phyloP scores from a whole-genome alignment of 164 flowering plant genomes.

The Liriodendron chinense region DNA sequence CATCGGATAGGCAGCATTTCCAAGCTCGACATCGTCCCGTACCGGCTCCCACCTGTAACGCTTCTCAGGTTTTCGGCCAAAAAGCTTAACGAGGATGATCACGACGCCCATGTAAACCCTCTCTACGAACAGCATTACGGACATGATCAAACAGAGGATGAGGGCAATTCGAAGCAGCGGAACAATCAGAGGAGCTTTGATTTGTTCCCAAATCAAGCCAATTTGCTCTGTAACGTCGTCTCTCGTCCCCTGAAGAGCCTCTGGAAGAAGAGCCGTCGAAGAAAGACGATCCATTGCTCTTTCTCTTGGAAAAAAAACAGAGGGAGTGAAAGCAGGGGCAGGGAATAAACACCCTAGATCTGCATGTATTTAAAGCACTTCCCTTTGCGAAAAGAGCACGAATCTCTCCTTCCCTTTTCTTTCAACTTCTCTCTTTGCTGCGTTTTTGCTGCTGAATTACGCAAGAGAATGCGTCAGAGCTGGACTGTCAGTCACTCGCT shows the following conservation, averaged over 20 bases:
- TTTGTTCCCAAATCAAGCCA: slow-evolving; percentile 57
- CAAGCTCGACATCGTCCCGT: slow-evolving; percentile 68
- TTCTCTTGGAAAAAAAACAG: not conserved
- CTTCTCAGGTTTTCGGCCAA: slow-evolving; percentile 85
- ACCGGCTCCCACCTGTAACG: slow-evolving; percentile 82
- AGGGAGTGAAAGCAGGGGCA: not conserved
- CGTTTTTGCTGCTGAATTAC: slow-evolving; percentile 31
- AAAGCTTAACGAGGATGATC: slow-evolving; percentile 67
- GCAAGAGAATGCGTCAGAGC: slow-evolving; percentile 27
- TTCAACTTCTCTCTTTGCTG: slow-evolving; percentile 6
- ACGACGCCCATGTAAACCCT: slow-evolving; percentile 91
- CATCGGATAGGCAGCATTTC: slow-evolving; percentile 68
- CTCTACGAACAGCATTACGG: slow-evolving; percentile 85
- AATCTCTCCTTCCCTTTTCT: slow-evolving; percentile 20
- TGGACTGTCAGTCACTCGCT: slow-evolving; percentile 33
- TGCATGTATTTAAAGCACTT: slow-evolving; percentile 18
- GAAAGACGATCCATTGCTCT: slow-evolving; percentile 44
- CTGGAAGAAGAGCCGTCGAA: slow-evolving; percentile 43
- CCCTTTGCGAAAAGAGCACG: slow-evolving; percentile 26
- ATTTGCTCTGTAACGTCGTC: slow-evolving; percentile 55
- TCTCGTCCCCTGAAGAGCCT: slow-evolving; percentile 41
- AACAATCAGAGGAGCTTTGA: slow-evolving; percentile 69
- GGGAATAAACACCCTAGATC: slow-evolving; percentile 20
- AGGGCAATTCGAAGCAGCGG: slow-evolving; percentile 56
- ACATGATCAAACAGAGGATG: slow-evolving; percentile 58